Conservation (phyloP, 2,329 filamentous ascomycete species). For the Fusarium sp. region DNA sequence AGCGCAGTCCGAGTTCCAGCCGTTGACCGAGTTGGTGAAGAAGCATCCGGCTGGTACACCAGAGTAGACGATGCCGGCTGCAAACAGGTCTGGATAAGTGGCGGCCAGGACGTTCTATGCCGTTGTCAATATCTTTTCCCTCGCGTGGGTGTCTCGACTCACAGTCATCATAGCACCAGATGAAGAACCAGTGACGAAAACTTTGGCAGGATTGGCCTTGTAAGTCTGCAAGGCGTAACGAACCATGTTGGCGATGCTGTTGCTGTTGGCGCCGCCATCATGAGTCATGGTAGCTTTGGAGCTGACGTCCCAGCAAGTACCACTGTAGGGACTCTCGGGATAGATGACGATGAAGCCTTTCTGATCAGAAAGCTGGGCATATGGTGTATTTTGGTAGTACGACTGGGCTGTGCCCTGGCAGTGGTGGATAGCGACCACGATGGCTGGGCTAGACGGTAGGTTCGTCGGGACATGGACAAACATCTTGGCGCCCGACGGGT, state of each 20-base stretch:
- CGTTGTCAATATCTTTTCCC: neutral
- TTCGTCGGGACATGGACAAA: neutral
- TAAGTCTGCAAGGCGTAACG: neutral
- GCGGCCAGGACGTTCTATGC: neutral
- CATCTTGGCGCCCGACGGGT: neutral
- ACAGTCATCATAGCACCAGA: neutral
- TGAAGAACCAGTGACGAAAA: neutral
- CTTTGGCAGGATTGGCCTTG: neutral
- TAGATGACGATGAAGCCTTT: neutral
- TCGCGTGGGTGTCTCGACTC: neutral
- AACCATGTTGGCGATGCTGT: neutral
- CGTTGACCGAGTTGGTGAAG: neutral
- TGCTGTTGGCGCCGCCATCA: neutral
- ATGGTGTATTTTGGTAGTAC: neutral
- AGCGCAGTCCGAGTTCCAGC: neutral
- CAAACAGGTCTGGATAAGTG: neutral
- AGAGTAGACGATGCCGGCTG: neutral
- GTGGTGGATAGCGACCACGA: neutral
- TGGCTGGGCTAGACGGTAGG: neutral
- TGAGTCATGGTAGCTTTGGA: neutral
- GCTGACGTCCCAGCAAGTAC: neutral
- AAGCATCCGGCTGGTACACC: neutral
- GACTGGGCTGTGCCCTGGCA: neutral
- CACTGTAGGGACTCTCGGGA: neutral
- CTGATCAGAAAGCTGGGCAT: neutral